Evolutionary conservation across 352 stramenopile species (phyloP), one percentile per base, ranked within the genome.

Genomic region (Phytophthora aleatoria): DNA sequence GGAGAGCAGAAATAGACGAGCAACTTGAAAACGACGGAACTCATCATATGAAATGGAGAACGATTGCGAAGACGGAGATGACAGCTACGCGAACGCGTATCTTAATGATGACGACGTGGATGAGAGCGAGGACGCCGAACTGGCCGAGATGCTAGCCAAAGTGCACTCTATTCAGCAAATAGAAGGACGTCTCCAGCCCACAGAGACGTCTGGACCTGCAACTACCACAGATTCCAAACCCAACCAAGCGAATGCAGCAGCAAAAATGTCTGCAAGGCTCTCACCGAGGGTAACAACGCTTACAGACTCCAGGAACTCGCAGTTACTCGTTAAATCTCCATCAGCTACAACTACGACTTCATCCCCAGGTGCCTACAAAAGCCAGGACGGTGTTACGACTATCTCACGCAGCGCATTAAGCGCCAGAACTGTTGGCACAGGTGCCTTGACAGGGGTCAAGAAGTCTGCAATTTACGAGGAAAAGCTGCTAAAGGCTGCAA

Each of bases 71-170:
- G 68, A 68, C n/a, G 57, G 67, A 42, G 63, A 74, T 42, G 67
- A 75, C 49, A 76, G 48, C 57, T 77, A 87, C 24, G 67, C 64
- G 15, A 78, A 80, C 33, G 58, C 55, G 3, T 76, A 90, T 50
- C 52, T 78, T 9, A 66, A 83, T 9, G 77, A 86, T 42, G 70
- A 81, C 16, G 70, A 81, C 5, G 65, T 64, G 3, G 57, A 77
- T 38, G 69, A 76, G 20, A 78, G 79, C 35, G 74, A 87, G 28
- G 80, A 78, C n/a, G 74, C 63, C 13, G 81, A 92, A 42, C 69
- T 91, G 3, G 79, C 83, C 7, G 78, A 79, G 20, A 90, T 91
- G 82, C 79, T 93, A 28, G 80, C 85, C 38, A 94, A 91, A 59
- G 79, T 90, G 8, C 67, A 89, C 44, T 89, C 61, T 3, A 83